phyloP scores from a whole-genome alignment of 495 filamentous ascomycete genomes.

The Penicillium cinerascens region DNA sequence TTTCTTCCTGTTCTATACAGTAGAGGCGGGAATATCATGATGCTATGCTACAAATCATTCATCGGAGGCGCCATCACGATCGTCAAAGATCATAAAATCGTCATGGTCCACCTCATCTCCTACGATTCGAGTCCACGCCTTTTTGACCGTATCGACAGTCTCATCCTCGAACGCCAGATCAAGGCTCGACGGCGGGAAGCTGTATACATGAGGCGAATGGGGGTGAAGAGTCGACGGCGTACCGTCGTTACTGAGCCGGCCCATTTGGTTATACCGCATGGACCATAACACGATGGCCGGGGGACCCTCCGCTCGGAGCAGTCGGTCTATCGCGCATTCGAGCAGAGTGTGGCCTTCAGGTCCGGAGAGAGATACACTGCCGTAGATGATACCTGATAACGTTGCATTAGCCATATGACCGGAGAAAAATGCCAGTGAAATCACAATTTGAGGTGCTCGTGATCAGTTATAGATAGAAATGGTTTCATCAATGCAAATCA shows the following conservation, averaged over 20 bases:
- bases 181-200: constrained; percentile 52
- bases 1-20: not conserved
- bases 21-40: not conserved
- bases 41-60: constrained; percentile 23
- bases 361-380: constrained; percentile 44
- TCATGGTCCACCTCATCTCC: constrained; percentile 44
- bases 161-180: constrained; percentile 69
- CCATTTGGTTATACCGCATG: constrained; percentile 58
- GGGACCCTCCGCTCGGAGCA: constrained; percentile 42
- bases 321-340: constrained; percentile 49
- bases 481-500: constrained; percentile 76
- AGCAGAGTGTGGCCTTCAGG: constrained; percentile 41
- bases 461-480: constrained; percentile 73
- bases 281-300: constrained; percentile 53
- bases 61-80: constrained; percentile 37
- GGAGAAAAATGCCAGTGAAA: constrained; percentile 9
- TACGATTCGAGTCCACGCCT: constrained; percentile 61
- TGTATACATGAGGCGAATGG: constrained; percentile 26
- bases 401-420: constrained; percentile 43
- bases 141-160: constrained; percentile 55
- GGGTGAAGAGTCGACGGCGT: constrained; percentile 6
- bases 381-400: constrained; percentile 66
- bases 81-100: constrained; percentile 61
- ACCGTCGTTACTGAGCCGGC: constrained; percentile 19
- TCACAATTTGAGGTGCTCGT: constrained; percentile 27